Percentiles rank a stretch among this genome's conserved stretches.
These are phyloP conservation scores for Populus hybrid DNA, from an alignment of 441 rosid genomes.

Conservation along the genomic window DNA sequence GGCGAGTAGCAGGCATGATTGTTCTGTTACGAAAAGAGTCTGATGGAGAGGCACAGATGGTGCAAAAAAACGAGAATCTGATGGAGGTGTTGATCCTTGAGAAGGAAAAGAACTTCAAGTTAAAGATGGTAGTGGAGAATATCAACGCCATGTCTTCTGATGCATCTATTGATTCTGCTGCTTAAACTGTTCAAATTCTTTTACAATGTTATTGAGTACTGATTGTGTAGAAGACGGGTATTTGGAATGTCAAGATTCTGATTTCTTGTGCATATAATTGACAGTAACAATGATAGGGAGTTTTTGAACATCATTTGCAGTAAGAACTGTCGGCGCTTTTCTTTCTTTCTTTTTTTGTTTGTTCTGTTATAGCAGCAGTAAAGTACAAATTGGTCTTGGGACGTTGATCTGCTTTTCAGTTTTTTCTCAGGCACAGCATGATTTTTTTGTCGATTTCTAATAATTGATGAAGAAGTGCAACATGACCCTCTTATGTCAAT, in stretches of 20 bases:
- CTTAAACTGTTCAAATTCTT: no score
- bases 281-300: not conserved
- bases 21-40: conserved; percentile 43
- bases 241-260: conserved; percentile 34
- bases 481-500: no score
- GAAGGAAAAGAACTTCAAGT: conserved; percentile 38
- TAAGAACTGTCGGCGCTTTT: not conserved
- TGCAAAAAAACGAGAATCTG: conserved; percentile 42
- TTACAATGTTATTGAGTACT: not conserved
- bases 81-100: conserved; percentile 51
- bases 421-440: no score
- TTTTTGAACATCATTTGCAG: not conserved
- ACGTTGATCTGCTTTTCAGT: no score
- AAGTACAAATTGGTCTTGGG: no score
- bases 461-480: no score
- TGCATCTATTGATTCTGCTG: not conserved
- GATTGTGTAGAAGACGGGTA: conserved; percentile 42
- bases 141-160: not conserved
- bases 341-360: no score
- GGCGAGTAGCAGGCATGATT: conserved; percentile 44
- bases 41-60: conserved; percentile 35
- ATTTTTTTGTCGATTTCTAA: no score
- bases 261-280: conserved; percentile 21
- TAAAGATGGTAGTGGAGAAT: not conserved
- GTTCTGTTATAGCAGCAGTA: not conserved